A percentile compares a stretch with the other conserved stretches of the same genome.
phyloP scores from a whole-genome alignment of 2,329 filamentous ascomycete genomes.

The Microsporum audouinii region DNA sequence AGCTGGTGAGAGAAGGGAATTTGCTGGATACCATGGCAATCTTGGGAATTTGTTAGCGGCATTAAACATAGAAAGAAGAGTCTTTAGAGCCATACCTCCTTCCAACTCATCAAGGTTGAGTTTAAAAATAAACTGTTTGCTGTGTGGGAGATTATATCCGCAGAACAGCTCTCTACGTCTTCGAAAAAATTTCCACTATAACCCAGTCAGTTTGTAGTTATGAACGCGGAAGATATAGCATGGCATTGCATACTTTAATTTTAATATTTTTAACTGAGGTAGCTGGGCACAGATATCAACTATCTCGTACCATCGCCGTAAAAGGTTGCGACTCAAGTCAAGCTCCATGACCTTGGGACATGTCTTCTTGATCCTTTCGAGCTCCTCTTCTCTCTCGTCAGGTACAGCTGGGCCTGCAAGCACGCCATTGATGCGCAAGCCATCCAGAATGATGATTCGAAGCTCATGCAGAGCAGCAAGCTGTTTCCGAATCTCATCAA shows the following conservation, averaged over 20 bases:
- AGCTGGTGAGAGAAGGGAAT: slow-evolving; percentile 26
- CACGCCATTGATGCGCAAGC: slow-evolving; percentile 47
- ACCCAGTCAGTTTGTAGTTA: slow-evolving; percentile 11
- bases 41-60: slow-evolving; percentile 16
- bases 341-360: slow-evolving; percentile 57
- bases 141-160: slow-evolving; percentile 35
- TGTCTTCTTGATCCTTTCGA: slow-evolving; percentile 42
- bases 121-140: slow-evolving; percentile 54
- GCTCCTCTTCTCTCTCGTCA: slow-evolving; percentile 19
- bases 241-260: slow-evolving; percentile 52
- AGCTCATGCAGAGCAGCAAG: slow-evolving; percentile 68
- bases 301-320: slow-evolving; percentile 56
- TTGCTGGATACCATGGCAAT: slow-evolving; percentile 25
- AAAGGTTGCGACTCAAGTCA: slow-evolving; percentile 74
- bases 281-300: slow-evolving; percentile 60
- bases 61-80: neutral
- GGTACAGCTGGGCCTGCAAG: slow-evolving; percentile 18
- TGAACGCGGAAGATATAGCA: slow-evolving; percentile 1
- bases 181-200: slow-evolving; percentile 59
- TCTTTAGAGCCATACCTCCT: slow-evolving; percentile 39
- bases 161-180: slow-evolving; percentile 25
- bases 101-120: slow-evolving; percentile 56
- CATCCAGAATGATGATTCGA: slow-evolving; percentile 70
- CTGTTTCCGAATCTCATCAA: slow-evolving; percentile 77
- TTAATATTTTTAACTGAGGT: slow-evolving; percentile 52